Evolutionary conservation across 768 basidiomycete genomes (phyloP).

Genomic region (Leccinellum luteum): DNA sequence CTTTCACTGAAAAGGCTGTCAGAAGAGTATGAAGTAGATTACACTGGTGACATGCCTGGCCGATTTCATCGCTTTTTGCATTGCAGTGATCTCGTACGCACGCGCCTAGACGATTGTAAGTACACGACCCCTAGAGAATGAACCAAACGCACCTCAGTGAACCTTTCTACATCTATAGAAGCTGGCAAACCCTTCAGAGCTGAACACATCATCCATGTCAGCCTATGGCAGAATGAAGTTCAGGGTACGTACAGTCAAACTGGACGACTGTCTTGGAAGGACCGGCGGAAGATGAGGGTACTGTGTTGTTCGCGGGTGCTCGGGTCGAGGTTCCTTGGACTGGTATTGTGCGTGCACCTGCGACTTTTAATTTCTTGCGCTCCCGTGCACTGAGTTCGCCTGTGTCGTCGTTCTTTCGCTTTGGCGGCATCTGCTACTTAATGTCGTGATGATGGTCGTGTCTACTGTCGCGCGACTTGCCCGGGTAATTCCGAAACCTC

Average conservation of each 20-base stretch:
- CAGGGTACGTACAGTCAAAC: slow-evolving; percentile 40
- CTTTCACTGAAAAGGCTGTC: slow-evolving; percentile 44
- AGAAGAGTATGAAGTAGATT: background rate
- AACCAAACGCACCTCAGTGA: slow-evolving; percentile 61
- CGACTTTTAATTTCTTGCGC: slow-evolving; percentile 68
- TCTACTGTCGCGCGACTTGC: background rate
- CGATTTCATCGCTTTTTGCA: slow-evolving; percentile 82
- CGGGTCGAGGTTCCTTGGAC: slow-evolving; percentile 43
- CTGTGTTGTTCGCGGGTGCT: slow-evolving; percentile 8
- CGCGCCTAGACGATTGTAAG: slow-evolving; percentile 54
- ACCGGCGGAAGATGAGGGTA: slow-evolving; percentile 28
- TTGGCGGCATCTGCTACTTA: slow-evolving; percentile 39
- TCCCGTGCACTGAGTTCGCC: slow-evolving; percentile 41
- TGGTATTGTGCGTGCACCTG: slow-evolving; percentile 61
- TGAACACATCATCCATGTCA: slow-evolving; percentile 23
- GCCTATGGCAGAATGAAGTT: background rate
- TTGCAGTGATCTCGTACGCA: slow-evolving; percentile 85
- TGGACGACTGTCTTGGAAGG: slow-evolving; percentile 39
- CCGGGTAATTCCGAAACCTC: slow-evolving; percentile 24
- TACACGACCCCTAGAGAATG: background rate
- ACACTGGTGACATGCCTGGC: slow-evolving; percentile 49
- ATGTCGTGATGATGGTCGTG: background rate
- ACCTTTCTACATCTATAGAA: slow-evolving; percentile 83
- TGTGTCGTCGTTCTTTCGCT: slow-evolving; percentile 36
- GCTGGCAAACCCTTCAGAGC: slow-evolving; percentile 63